These are phyloP conservation scores for Suhomyces taliae DNA, from an alignment of 1,139 yeast genomes.

Conservation along the genomic window DNA sequence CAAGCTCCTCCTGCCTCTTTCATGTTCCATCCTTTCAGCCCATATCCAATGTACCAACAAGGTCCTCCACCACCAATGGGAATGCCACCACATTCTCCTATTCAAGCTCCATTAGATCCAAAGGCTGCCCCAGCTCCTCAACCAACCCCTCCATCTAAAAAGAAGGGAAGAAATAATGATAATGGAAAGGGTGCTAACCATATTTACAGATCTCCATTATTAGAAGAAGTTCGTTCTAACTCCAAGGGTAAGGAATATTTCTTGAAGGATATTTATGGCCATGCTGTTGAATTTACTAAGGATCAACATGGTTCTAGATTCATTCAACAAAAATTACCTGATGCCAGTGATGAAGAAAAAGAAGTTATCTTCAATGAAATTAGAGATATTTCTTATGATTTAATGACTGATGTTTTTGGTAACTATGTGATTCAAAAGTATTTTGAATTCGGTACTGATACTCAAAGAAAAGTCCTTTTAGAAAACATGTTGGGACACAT, in stretches of 20 bases:
- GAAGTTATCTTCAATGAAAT: slow-evolving; percentile 85
- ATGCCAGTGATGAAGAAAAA: slow-evolving; percentile 65
- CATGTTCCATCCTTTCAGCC: slow-evolving; percentile 52
- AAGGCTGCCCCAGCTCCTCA: slow-evolving; percentile 3
- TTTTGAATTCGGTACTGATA: slow-evolving; percentile 75
- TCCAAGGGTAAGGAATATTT: slow-evolving; percentile 60
- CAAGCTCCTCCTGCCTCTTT: slow-evolving; percentile 34
- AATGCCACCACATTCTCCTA: slow-evolving; percentile 12
- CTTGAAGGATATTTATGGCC: slow-evolving; percentile 77
- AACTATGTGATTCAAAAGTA: slow-evolving; percentile 95
- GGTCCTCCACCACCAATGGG: slow-evolving; percentile 17
- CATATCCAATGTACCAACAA: slow-evolving; percentile 46
- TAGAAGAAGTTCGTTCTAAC: slow-evolving; percentile 83
- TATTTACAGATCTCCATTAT: slow-evolving; percentile 71
- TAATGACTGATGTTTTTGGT: slow-evolving; percentile 97
- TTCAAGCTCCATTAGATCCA: slow-evolving; percentile 12
- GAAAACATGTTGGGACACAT: slow-evolving; percentile 78
- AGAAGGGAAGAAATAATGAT: slow-evolving; percentile 9
- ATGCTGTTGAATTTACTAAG: slow-evolving; percentile 87
- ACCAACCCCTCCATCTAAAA: slow-evolving; percentile 7
- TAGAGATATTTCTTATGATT: slow-evolving; percentile 67
- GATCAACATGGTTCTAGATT: slow-evolving; percentile 98
- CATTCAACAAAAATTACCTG: slow-evolving; percentile 82
- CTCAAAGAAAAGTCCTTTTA: slow-evolving; percentile 70
- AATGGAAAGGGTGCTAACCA: slow-evolving; percentile 29